Conservation (phyloP, 2,329 filamentous ascomycete species). For the Aspergillus piperis region DNA sequence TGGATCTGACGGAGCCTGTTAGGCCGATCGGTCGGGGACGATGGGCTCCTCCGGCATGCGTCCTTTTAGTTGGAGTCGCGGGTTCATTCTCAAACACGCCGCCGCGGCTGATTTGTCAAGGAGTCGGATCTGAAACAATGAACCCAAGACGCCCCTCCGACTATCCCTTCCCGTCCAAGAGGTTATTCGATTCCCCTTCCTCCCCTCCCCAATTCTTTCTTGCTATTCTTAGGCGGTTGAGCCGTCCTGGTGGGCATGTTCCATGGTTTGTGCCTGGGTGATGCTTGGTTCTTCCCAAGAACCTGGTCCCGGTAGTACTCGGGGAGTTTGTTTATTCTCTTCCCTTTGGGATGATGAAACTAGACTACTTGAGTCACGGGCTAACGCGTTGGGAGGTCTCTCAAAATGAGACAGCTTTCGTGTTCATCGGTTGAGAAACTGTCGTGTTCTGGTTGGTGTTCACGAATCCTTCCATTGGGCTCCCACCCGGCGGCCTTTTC, state of each 20-base stretch:
- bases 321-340: not conserved
- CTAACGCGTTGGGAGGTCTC: not conserved
- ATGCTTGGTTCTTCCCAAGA: not conserved
- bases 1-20: conserved; percentile 10
- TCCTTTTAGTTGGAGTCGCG: not conserved
- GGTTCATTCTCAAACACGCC: conserved; percentile 16
- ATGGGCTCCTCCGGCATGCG: conserved; percentile 10
- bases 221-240: conserved; percentile 10
- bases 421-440: not conserved
- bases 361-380: not conserved
- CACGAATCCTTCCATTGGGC: not conserved
- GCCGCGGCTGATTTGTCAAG: conserved; percentile 23
- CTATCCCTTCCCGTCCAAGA: conserved; percentile 5
- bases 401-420: not conserved
- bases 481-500: no score
- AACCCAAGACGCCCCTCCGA: conserved; percentile 10
- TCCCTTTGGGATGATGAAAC: not conserved
- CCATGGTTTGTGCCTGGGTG: conserved; percentile 1
- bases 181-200: not conserved
- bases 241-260: conserved; percentile 1
- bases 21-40: conserved; percentile 17
- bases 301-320: not conserved
- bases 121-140: conserved; percentile 25
- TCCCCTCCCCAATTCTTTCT: not conserved
- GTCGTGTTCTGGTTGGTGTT: not conserved